A percentile compares a stretch with the other conserved stretches of the same genome.
Evolutionary conservation across 2,329 filamentous ascomycete genomes (phyloP).

Genomic region (Whalleya microplaca): DNA sequence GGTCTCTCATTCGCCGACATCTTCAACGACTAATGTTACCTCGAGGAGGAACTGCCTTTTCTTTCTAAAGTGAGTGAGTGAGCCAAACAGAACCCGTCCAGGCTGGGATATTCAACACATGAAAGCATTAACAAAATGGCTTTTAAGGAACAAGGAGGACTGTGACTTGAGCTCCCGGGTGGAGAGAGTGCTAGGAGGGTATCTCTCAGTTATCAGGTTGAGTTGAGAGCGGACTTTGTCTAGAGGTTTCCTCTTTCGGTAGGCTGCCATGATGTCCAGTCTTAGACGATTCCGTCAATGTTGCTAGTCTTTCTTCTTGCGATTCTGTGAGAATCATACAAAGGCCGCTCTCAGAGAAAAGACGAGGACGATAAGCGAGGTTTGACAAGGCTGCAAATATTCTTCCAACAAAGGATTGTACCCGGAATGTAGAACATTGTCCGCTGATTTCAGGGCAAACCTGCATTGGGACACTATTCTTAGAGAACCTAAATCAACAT

Average conservation of each 20-base stretch:
- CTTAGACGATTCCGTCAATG: conserved; percentile 24
- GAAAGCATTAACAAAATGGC: not conserved
- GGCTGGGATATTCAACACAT: not conserved
- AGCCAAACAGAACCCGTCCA: not conserved
- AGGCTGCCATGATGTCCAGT: conserved; percentile 1
- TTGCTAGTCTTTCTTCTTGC: not conserved
- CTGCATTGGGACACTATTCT: conserved; percentile 1
- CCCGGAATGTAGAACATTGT: conserved; percentile 7
- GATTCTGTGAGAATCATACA: conserved; percentile 6
- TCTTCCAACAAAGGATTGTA: conserved; percentile 17
- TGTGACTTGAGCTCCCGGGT: not conserved
- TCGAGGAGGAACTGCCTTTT: not conserved
- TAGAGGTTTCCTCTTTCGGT: conserved; percentile 20
- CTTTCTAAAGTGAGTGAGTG: not conserved
- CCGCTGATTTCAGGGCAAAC: conserved; percentile 19
- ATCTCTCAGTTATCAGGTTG: conserved; percentile 19
- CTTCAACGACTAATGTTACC: not conserved
- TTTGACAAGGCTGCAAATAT: not conserved
- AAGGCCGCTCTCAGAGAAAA: conserved; percentile 10
- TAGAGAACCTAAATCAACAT: not conserved
- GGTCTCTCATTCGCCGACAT: not conserved
- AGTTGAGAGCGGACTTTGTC: conserved; percentile 19
- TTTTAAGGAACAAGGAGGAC: conserved; percentile 2
- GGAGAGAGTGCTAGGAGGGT: conserved; percentile 1
- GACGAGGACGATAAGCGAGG: not conserved